These are phyloP conservation scores for Neurospora hispaniola DNA, from an alignment of 495 filamentous ascomycete genomes.

Conservation along the genomic window DNA sequence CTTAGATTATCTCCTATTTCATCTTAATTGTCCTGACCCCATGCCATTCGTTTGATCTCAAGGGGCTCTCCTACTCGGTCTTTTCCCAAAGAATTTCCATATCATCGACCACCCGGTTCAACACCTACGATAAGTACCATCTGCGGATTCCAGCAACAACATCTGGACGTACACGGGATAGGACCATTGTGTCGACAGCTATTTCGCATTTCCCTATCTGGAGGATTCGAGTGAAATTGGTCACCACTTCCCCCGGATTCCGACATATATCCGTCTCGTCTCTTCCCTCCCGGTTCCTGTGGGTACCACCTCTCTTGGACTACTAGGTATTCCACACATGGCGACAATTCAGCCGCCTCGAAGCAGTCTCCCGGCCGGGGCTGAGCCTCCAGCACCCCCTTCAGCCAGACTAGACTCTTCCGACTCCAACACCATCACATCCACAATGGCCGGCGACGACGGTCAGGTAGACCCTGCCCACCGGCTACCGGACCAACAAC, in stretches of 20 bases:
- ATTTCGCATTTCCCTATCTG: neutral
- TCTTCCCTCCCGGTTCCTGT: neutral
- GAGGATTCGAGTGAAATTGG: neutral
- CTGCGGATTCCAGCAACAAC: neutral
- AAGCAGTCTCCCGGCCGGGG: neutral
- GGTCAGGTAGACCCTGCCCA: neutral
- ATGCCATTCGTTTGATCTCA: neutral
- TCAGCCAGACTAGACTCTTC: neutral
- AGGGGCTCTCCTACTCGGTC: neutral
- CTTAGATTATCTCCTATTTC: neutral
- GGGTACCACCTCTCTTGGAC: neutral
- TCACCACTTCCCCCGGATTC: neutral
- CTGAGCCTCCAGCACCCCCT: neutral
- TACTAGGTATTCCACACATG: neutral
- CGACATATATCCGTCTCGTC: neutral
- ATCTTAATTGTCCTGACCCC: neutral
- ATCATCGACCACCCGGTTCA: neutral
- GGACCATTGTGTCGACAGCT: neutral
- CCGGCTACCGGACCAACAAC: neutral
- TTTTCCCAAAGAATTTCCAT: neutral
- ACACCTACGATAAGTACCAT: neutral
- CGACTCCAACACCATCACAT: neutral
- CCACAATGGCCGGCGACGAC: slow-evolving; percentile 8
- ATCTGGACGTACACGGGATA: neutral
- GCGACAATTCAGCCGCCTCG: neutral